Conservation (phyloP, 148 eudicot genomes). For the Spergularia bocconei region DNA sequence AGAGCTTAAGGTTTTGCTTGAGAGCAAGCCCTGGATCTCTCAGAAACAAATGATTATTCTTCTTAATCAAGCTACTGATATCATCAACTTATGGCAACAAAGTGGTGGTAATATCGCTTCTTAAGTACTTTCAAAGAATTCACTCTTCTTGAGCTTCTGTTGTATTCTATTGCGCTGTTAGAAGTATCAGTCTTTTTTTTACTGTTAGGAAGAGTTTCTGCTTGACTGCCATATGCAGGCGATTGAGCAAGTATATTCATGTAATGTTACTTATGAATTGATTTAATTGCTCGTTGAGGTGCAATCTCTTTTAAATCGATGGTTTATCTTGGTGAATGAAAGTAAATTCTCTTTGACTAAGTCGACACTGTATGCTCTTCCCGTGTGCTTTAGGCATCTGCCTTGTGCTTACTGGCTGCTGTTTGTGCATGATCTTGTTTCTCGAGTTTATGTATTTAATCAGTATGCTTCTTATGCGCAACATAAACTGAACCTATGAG, state of each 20-base stretch:
- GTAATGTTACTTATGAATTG: conserved; percentile 2
- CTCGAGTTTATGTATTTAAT: too few species aligned
- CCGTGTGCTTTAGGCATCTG: background rate
- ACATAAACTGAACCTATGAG: too few species aligned
- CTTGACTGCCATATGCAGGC: background rate
- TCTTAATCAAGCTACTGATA: conserved; percentile 92
- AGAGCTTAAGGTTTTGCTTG: conserved; percentile 79
- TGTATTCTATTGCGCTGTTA: conserved; percentile 17
- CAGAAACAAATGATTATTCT: conserved; percentile 76
- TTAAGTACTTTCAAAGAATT: conserved; percentile 13
- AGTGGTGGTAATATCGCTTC: conserved; percentile 56
- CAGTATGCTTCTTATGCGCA: too few species aligned
- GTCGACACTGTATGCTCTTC: background rate
- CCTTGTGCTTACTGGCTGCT: background rate
- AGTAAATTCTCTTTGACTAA: background rate
- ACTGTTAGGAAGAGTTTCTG: background rate
- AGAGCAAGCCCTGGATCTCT: conserved; percentile 92
- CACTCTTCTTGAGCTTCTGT: background rate
- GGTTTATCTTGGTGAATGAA: background rate
- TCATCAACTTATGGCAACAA: conserved; percentile 97
- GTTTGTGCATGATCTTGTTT: background rate
- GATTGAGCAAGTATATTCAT: conserved; percentile 12
- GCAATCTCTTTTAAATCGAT: background rate
- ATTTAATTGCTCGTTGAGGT: conserved; percentile 9
- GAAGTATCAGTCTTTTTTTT: conserved; percentile 2